Evolutionary conservation across 2,329 filamentous ascomycete genomes (phyloP).

Genomic region (Fusarium mangiferae): DNA sequence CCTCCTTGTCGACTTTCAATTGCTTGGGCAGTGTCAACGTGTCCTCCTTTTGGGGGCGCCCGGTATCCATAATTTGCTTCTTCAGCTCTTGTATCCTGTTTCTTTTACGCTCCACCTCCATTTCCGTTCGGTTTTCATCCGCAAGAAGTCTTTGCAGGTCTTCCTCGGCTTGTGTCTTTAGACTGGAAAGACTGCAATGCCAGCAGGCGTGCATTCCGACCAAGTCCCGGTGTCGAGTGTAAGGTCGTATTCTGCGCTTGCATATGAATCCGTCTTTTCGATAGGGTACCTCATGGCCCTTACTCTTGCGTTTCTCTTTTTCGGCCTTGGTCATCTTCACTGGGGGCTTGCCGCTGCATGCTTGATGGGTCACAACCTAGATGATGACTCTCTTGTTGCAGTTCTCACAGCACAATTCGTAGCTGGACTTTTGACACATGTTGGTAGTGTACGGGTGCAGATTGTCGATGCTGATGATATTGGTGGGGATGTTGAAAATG

Average conservation of each 20-base stretch:
- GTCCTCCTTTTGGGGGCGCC: background rate
- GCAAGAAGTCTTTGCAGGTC: background rate
- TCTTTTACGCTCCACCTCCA: background rate
- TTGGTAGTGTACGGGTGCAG: too few species aligned
- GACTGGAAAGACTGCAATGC: background rate
- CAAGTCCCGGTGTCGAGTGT: background rate
- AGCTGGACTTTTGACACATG: background rate
- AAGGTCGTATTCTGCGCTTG: background rate
- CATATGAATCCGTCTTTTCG: background rate
- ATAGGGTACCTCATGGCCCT: background rate
- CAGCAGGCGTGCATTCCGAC: background rate
- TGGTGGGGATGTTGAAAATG: background rate
- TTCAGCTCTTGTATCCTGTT: rapidly evolving
- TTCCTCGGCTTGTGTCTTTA: background rate
- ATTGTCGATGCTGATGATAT: background rate
- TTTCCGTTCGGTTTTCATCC: background rate
- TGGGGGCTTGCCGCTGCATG: background rate
- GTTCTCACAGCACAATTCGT: background rate
- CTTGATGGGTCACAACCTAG: background rate
- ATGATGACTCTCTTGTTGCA: background rate
- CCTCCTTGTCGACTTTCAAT: background rate
- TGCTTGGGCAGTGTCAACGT: background rate
- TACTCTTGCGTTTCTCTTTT: background rate
- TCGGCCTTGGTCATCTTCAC: background rate
- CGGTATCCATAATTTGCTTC: background rate